A percentile compares a stretch with the other conserved stretches of the same genome.
These are phyloP conservation scores for Wickerhamiella infanticola DNA, from an alignment of 1,139 yeast species.

Conservation along the genomic window DNA sequence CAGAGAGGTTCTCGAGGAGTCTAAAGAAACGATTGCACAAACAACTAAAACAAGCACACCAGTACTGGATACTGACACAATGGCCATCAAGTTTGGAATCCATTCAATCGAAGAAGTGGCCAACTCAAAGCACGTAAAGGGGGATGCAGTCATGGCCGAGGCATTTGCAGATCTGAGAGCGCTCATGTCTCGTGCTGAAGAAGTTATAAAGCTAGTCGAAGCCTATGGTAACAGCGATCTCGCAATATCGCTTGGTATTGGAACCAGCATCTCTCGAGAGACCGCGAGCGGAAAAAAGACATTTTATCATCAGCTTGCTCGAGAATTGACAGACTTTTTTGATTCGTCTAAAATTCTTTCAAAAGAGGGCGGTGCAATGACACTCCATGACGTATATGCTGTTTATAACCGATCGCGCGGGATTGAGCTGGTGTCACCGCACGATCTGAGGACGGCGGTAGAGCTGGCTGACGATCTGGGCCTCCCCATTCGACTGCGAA, in stretches of 20 bases:
- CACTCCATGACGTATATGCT: constrained; percentile 45
- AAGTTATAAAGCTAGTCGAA: constrained; percentile 45
- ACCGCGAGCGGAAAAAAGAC: constrained; percentile 26
- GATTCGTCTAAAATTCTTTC: constrained; percentile 29
- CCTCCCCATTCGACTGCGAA: constrained; percentile 32
- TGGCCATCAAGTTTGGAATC: constrained; percentile 33
- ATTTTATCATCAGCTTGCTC: constrained; percentile 35
- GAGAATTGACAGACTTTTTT: constrained; percentile 45
- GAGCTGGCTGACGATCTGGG: constrained; percentile 31
- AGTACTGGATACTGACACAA: neutral
- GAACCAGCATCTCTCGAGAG: constrained; percentile 24
- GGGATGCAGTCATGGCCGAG: constrained; percentile 45
- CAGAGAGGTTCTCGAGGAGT: constrained; percentile 15
- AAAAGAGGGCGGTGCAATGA: constrained; percentile 40
- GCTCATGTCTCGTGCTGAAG: constrained; percentile 63
- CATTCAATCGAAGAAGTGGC: constrained; percentile 52
- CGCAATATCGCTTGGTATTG: constrained; percentile 5
- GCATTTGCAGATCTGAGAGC: constrained; percentile 69
- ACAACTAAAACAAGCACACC: neutral
- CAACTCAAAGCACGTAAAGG: constrained; percentile 40
- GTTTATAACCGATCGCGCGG: constrained; percentile 48
- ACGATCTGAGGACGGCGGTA: constrained; percentile 39
- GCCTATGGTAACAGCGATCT: constrained; percentile 23
- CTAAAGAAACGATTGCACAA: neutral
- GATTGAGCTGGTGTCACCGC: constrained; percentile 42